Conservation (phyloP, 768 basidiomycete species). For the Lentinula edodes region DNA sequence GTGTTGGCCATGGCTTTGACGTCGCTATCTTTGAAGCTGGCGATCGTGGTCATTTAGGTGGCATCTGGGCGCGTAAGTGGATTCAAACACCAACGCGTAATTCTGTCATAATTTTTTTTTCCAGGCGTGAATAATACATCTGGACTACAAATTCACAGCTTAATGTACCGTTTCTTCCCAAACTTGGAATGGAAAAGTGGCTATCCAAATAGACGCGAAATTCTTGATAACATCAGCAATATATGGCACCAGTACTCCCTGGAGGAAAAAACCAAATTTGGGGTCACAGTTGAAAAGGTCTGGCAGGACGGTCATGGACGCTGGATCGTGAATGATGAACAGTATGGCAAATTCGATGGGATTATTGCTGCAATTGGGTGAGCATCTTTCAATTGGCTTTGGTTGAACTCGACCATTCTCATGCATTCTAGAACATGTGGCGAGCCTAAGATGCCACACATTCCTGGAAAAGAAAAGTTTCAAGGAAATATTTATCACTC, state of each 20-base stretch:
- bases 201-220: slow-evolving; percentile 1
- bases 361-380: slow-evolving; percentile 6
- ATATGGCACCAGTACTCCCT: slow-evolving; percentile 2
- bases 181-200: slow-evolving; percentile 5
- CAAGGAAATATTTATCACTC: slow-evolving; percentile 28
- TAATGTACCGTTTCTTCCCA: slow-evolving; percentile 7
- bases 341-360: slow-evolving; percentile 6
- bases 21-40: slow-evolving; percentile 1
- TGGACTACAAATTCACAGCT: slow-evolving; percentile 6
- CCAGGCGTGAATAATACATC: slow-evolving; percentile 5
- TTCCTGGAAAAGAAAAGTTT: slow-evolving; percentile 5
- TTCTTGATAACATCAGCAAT: background rate
- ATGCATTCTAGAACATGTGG: slow-evolving; percentile 1
- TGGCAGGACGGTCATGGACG: slow-evolving; percentile 1
- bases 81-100: background rate
- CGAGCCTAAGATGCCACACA: slow-evolving; percentile 2
- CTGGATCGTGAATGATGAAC: slow-evolving; percentile 2
- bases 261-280: slow-evolving; percentile 5
- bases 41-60: background rate
- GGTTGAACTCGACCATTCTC: background rate
- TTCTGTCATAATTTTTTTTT: background rate
- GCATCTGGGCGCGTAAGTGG: slow-evolving; percentile 6
- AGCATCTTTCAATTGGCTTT: background rate
- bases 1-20: slow-evolving; percentile 6
- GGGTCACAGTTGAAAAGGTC: slow-evolving; percentile 2